phyloP scores from a whole-genome alignment of 2,329 filamentous ascomycete genomes.

The Neocatenulostroma microsporum region DNA sequence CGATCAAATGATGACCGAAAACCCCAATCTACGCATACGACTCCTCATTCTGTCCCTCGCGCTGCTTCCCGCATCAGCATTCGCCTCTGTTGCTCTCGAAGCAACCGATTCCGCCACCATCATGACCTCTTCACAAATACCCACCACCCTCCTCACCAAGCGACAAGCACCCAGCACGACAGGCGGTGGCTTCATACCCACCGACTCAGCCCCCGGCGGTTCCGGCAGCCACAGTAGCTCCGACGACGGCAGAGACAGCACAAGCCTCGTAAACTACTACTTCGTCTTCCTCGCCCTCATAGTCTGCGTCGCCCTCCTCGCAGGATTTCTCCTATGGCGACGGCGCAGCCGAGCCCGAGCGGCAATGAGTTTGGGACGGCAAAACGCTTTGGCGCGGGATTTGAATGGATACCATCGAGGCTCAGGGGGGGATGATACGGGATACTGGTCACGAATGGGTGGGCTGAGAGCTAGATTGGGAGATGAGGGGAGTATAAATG shows the following conservation, averaged over 20 bases:
- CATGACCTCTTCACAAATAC: too few relatives aligned
- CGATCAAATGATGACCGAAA: too few relatives aligned
- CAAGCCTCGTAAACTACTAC: slow-evolving; percentile 40
- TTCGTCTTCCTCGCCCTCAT: slow-evolving; percentile 52
- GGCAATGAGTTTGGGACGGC: not conserved
- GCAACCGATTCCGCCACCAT: slow-evolving; percentile 1
- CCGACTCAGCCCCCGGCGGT: slow-evolving; percentile 1
- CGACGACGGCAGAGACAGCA: slow-evolving; percentile 8
- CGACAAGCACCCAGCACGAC: slow-evolving; percentile 1
- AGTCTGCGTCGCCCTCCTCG: slow-evolving; percentile 39
- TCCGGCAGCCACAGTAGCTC: slow-evolving; percentile 4
- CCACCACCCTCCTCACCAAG: not conserved
- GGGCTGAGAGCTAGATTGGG: slow-evolving; percentile 3
- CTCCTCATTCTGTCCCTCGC: too few relatives aligned
- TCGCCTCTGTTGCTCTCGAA: too few relatives aligned
- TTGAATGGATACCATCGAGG: slow-evolving; percentile 2
- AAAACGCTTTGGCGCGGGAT: slow-evolving; percentile 6
- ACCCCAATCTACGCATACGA: too few relatives aligned
- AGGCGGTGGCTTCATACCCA: too few relatives aligned
- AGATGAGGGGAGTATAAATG: slow-evolving; percentile 16
- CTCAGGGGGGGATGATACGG: slow-evolving; percentile 1
- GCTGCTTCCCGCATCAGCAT: too few relatives aligned
- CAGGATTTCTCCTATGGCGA: slow-evolving; percentile 39
- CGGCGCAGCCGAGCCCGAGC: slow-evolving; percentile 32
- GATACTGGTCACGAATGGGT: not conserved